Conservation (phyloP, 352 stramenopile genomes). For the Phytophthora brassicae region DNA sequence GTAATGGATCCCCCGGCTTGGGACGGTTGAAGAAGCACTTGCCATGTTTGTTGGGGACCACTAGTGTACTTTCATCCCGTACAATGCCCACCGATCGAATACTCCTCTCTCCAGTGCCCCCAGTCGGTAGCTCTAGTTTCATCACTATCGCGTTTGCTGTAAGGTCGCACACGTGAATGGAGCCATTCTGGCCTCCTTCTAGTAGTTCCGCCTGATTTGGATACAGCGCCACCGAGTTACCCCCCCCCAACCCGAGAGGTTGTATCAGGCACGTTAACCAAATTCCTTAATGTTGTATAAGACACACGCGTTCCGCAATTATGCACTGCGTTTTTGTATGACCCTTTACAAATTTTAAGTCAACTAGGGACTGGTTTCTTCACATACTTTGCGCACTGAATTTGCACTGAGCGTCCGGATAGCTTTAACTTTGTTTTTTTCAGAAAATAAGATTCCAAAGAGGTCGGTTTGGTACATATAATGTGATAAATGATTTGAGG, state of each 20-base stretch:
- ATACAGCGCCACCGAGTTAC: conserved; percentile 95
- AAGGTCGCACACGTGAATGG: conserved; percentile 91
- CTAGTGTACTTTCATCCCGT: conserved; percentile 89
- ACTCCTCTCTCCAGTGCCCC: conserved; percentile 52
- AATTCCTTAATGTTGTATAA: too few relatives aligned
- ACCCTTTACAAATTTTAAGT: too few relatives aligned
- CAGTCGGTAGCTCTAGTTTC: conserved; percentile 64
- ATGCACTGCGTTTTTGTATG: too few relatives aligned
- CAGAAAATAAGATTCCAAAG: background rate
- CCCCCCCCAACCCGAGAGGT: too few relatives aligned
- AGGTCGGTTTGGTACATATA: background rate
- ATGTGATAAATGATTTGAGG: background rate
- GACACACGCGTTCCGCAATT: too few relatives aligned
- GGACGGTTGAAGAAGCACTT: conserved; percentile 94
- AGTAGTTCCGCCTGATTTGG: conserved; percentile 92
- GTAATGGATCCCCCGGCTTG: conserved; percentile 60
- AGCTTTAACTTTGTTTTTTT: too few relatives aligned
- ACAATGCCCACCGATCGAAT: conserved; percentile 94
- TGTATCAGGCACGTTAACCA: too few relatives aligned
- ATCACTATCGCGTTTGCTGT: conserved; percentile 69
- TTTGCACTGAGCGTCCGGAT: too few relatives aligned
- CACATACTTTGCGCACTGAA: too few relatives aligned
- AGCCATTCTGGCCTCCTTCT: conserved; percentile 92
- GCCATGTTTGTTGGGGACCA: conserved; percentile 94
- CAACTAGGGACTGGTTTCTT: too few relatives aligned